A percentile compares a stretch with the other conserved stretches of the same genome.
phyloP scores from a whole-genome alignment of 306 rosid genomes.

The Vicia faba region DNA sequence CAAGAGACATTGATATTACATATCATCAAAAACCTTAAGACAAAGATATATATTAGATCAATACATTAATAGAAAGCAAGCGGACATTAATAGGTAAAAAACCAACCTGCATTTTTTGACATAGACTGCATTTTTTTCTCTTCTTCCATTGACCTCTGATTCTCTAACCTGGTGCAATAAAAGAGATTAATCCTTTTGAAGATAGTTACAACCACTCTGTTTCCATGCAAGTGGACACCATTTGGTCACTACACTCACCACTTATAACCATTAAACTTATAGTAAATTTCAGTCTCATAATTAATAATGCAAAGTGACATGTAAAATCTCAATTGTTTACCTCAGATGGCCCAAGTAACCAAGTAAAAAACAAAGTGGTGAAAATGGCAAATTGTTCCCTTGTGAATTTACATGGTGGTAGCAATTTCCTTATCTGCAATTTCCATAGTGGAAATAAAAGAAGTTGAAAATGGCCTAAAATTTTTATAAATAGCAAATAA shows the following conservation, averaged over 20 bases:
- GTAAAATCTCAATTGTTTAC: constrained; percentile 39
- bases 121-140: constrained; percentile 74
- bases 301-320: constrained; percentile 23
- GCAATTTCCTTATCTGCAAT: constrained; percentile 62
- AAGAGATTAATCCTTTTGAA: constrained; percentile 24
- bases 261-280: constrained; percentile 8
- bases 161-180: constrained; percentile 60
- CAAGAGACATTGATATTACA: too few species aligned
- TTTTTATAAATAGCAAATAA: too few species aligned
- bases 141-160: constrained; percentile 71
- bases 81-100: neutral
- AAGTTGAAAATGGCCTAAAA: too few species aligned
- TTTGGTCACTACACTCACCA: constrained; percentile 20
- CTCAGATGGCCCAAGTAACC: constrained; percentile 92
- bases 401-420: constrained; percentile 70
- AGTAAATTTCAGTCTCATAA: constrained; percentile 10
- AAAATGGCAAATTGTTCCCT: constrained; percentile 75
- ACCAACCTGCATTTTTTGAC: constrained; percentile 85
- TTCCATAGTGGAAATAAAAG: neutral
- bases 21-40: too few species aligned
- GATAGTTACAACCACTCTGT: neutral
- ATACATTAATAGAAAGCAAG: too few species aligned
- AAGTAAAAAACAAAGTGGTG: constrained; percentile 78
- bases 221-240: constrained; percentile 24
- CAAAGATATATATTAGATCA: too few species aligned